Evolutionary conservation across 371 early-diverging fungal species (phyloP), one percentile per base, ranked within the genome.

Genomic region (Apophysomyces trapeziformis): DNA sequence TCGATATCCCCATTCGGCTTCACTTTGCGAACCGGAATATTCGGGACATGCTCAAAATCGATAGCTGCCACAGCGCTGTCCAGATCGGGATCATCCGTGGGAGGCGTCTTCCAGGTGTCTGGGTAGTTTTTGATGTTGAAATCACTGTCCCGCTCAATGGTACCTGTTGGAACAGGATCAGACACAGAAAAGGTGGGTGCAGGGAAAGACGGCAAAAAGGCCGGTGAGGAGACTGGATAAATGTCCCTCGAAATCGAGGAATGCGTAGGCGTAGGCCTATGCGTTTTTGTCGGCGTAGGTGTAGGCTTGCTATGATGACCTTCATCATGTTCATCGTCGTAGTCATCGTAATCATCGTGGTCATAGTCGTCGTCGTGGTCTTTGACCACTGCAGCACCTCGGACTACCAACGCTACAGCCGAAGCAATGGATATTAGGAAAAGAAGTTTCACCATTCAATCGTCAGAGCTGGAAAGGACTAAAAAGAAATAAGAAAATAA

Each of bases 41-140:
- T 64, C 32, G 84, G 84, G 0, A 81, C 80, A 38, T 77, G 72
- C 43, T 69, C 61, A 78, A 79, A 81, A 39, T 84, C 78, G 50
- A 84, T 75, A 21, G 75, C 74, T 0, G 64, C 63, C 5, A 84
- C 58, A 54, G 73, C 79, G 0, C 70, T 72, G 41, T 75, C 65
- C 7, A 84, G 73, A 38, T 77, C 78, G 1, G 74, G 69, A 18
- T 72, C 70, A 38, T 73, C 65, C 9, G 60, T 65, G 37, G 64
- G 60, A 44, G 76, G 73, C 1, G 64, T 65, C 2, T 39, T 58
- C 76, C 73, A 73, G 4, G 60, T 45, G 3, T 57, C 46, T 5
- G 76, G 76, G 45, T 76, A 76, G 7, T 47, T 63, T 13, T 62
- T 50, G 8, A 58, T 11, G n/a, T 68, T 66, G 37, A 69, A 68